phyloP scores from a whole-genome alignment of 495 filamentous ascomycete species.

The Glutinoglossum americanum region DNA sequence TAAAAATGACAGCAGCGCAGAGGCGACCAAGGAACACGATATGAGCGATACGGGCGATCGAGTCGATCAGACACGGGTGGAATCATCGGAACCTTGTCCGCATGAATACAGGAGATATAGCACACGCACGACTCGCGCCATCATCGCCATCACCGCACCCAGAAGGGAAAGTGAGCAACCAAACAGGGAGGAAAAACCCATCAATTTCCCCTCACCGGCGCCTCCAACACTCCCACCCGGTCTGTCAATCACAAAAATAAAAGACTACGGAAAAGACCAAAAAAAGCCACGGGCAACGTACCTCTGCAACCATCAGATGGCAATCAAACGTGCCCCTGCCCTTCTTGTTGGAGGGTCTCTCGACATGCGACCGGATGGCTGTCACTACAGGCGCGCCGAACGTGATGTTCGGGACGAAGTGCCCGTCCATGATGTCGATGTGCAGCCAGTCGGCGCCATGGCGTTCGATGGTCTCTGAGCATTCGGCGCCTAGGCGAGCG shows the following conservation, averaged over 20 bases:
- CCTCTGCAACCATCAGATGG: conserved; percentile 99
- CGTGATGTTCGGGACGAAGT: conserved; percentile 97
- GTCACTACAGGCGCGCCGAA: conserved; percentile 88
- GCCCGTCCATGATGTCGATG: conserved; percentile 28
- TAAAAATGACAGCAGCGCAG: background rate
- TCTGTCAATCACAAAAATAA: no score
- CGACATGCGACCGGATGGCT: conserved; percentile 72
- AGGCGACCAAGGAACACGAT: no score
- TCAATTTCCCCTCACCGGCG: no score
- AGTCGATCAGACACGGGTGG: no score
- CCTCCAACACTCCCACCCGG: no score
- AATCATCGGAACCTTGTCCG: no score
- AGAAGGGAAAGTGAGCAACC: no score
- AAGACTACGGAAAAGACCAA: background rate
- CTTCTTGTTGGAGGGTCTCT: conserved; percentile 29
- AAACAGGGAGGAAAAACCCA: no score
- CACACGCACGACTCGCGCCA: no score
- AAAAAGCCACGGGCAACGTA: conserved; percentile 15
- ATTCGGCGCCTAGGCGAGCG: conserved; percentile 63
- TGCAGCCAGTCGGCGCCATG: conserved; percentile 79
- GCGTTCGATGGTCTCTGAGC: conserved; percentile 48
- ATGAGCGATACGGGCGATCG: no score
- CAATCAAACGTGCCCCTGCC: conserved; percentile 91
- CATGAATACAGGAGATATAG: no score
- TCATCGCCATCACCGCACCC: no score